These are phyloP conservation scores for Ascoidea tarda DNA, from an alignment of 805 yeast genomes.

Conservation along the genomic window DNA sequence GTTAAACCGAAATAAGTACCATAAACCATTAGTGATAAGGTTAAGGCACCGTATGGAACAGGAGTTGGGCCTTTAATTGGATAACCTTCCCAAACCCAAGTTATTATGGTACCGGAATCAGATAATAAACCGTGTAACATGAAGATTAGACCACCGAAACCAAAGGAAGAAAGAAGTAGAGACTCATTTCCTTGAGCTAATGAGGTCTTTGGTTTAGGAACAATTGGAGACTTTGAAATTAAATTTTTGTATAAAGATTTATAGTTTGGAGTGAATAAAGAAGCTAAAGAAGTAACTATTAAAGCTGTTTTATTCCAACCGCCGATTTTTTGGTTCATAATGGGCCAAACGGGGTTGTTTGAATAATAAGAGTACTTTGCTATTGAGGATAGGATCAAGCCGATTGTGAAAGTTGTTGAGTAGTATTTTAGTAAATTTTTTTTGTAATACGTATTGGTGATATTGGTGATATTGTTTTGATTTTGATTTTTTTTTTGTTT, in stretches of 20 bases:
- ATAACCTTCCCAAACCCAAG: constrained; percentile 95
- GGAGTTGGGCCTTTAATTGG: constrained; percentile 83
- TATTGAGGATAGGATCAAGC: constrained; percentile 60
- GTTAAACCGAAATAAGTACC: constrained; percentile 38
- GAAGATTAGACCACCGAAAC: constrained; percentile 67
- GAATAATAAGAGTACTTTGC: constrained; percentile 66
- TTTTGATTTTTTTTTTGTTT: constrained; percentile 4
- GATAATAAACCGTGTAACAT: constrained; percentile 60
- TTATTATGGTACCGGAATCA: constrained; percentile 76
- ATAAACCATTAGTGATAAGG: constrained; percentile 40
- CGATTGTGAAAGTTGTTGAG: constrained; percentile 47
- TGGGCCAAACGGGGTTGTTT: constrained; percentile 94
- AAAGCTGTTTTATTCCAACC: constrained; percentile 72
- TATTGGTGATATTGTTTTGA: constrained; percentile 8
- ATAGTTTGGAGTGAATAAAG: constrained; percentile 39
- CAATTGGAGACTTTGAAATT: constrained; percentile 9
- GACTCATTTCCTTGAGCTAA: constrained; percentile 22
- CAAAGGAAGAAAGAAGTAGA: constrained; percentile 38
- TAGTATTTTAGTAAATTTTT: constrained; percentile 19
- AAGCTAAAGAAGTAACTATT: constrained; percentile 44
- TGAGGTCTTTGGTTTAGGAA: neutral
- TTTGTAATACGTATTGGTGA: constrained; percentile 15
- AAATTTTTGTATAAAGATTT: constrained; percentile 10
- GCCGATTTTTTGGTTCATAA: constrained; percentile 73
- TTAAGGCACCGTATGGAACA: constrained; percentile 64